Evolutionary conservation across 2,329 filamentous ascomycete species (phyloP).

Genomic region (Plenodomus tracheiphilus): DNA sequence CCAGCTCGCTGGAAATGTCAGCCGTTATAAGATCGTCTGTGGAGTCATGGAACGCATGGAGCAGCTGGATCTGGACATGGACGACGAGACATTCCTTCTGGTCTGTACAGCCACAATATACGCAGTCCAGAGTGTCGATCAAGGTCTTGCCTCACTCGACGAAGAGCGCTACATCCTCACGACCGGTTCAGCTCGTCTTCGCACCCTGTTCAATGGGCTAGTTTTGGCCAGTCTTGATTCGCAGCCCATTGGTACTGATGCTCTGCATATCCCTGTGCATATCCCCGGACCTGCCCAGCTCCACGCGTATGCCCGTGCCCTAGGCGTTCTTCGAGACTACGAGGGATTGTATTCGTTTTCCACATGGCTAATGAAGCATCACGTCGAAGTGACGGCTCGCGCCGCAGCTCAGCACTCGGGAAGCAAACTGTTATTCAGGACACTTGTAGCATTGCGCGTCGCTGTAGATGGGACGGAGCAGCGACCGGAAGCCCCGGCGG

Average conservation of each 20-base stretch:
- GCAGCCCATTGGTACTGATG: slow-evolving; percentile 1
- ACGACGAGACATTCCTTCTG: slow-evolving; percentile 34
- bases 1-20: slow-evolving; percentile 3
- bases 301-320: slow-evolving; percentile 65
- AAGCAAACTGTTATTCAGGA: slow-evolving; percentile 32
- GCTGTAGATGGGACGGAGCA: slow-evolving; percentile 43
- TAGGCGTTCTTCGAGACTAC: slow-evolving; percentile 64
- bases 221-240: slow-evolving; percentile 22
- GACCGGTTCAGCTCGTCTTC: slow-evolving; percentile 23
- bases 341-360: slow-evolving; percentile 61
- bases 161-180: slow-evolving; percentile 17
- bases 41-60: slow-evolving; percentile 32
- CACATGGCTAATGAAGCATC: slow-evolving; percentile 57
- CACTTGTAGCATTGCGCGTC: slow-evolving; percentile 46
- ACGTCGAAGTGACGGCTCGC: slow-evolving; percentile 31
- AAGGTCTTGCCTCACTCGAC: slow-evolving; percentile 6
- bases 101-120: slow-evolving; percentile 40
- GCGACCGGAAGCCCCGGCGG: slow-evolving; percentile 25
- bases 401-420: slow-evolving; percentile 30
- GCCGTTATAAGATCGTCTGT: slow-evolving; percentile 29
- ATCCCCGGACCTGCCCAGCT: slow-evolving; percentile 53
- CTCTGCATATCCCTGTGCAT: slow-evolving; percentile 41
- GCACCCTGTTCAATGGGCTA: slow-evolving; percentile 31
- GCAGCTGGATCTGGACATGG: slow-evolving; percentile 36
- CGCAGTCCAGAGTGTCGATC: slow-evolving; percentile 27